Conservation (phyloP, 345 rosid species). For the Orychophragmus violaceus region DNA sequence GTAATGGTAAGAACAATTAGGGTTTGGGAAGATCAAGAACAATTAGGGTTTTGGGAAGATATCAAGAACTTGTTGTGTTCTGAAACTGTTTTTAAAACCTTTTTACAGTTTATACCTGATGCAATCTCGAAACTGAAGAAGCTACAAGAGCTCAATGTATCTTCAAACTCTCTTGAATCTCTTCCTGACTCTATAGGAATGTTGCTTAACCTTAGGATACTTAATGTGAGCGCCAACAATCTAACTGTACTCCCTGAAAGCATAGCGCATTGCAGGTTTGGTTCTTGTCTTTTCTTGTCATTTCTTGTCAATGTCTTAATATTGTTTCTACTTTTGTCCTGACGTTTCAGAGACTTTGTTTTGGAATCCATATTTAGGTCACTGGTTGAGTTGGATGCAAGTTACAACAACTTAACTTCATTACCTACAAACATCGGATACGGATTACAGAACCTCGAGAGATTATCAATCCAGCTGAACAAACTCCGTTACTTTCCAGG, state of each 20-base stretch:
- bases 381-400: conserved; percentile 73
- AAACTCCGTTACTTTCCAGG: conserved; percentile 62
- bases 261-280: conserved; percentile 41
- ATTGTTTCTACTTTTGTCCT: neutral
- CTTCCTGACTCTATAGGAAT: conserved; percentile 85
- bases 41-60: neutral
- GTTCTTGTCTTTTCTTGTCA: neutral
- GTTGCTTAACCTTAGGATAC: conserved; percentile 54
- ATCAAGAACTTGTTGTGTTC: too few species aligned
- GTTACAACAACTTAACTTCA: conserved; percentile 64
- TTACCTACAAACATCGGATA: conserved; percentile 77
- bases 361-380: conserved; percentile 36
- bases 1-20: neutral
- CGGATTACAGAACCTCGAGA: conserved; percentile 64
- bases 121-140: conserved; percentile 64
- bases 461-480: conserved; percentile 60
- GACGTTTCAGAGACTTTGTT: neutral
- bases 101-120: conserved; percentile 71
- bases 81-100: neutral
- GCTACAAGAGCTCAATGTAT: conserved; percentile 66
- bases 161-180: conserved; percentile 55
- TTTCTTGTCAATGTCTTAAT: neutral
- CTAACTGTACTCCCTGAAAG: conserved; percentile 71
- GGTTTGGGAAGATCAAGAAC: neutral
- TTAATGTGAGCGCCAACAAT: conserved; percentile 62